Evolutionary conservation across 2,329 filamentous ascomycete species (phyloP).

Genomic region (Gliomastix tumulicola): DNA sequence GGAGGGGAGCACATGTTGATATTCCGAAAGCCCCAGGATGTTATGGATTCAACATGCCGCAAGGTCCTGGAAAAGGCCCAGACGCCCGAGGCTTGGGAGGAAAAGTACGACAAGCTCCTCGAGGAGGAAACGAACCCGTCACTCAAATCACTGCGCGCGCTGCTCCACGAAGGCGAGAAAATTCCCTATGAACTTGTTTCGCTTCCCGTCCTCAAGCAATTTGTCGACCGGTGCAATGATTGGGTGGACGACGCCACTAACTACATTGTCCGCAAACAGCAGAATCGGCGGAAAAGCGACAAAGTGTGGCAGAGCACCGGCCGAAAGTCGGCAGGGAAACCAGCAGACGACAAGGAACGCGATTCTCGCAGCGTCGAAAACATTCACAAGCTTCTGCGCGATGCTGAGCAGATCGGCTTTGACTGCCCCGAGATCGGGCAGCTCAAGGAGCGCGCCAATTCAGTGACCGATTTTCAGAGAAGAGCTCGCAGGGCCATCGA

Average conservation of each 20-base stretch:
- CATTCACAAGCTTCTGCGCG: slow-evolving; percentile 74
- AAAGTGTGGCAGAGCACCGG: slow-evolving; percentile 72
- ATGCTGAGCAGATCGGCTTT: slow-evolving; percentile 84
- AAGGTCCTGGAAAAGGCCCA: slow-evolving; percentile 82
- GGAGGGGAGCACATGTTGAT: slow-evolving; percentile 67
- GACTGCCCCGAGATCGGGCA: slow-evolving; percentile 86
- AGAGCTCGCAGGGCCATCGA: slow-evolving; percentile 66
- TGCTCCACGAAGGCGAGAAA: slow-evolving; percentile 90
- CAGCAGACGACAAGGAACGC: slow-evolving; percentile 68
- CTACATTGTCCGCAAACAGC: slow-evolving; percentile 95
- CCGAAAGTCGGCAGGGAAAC: slow-evolving; percentile 56
- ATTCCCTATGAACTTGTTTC: slow-evolving; percentile 87
- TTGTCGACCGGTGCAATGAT: slow-evolving; percentile 93
- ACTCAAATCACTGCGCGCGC: slow-evolving; percentile 74
- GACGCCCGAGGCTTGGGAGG: slow-evolving; percentile 81
- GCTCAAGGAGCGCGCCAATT: slow-evolving; percentile 76
- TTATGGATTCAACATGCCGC: slow-evolving; percentile 57
- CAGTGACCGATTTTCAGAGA: slow-evolving; percentile 77
- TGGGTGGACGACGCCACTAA: slow-evolving; percentile 97
- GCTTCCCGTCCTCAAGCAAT: slow-evolving; percentile 73
- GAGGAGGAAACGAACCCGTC: slow-evolving; percentile 79
- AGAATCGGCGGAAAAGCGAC: slow-evolving; percentile 92
- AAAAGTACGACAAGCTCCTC: slow-evolving; percentile 79
- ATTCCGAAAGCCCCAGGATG: slow-evolving; percentile 70
- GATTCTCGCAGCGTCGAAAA: slow-evolving; percentile 86